Evolutionary conservation across 768 basidiomycete genomes (phyloP), one percentile per base, ranked within the genome.

Genomic region (Lactarius psammicola): DNA sequence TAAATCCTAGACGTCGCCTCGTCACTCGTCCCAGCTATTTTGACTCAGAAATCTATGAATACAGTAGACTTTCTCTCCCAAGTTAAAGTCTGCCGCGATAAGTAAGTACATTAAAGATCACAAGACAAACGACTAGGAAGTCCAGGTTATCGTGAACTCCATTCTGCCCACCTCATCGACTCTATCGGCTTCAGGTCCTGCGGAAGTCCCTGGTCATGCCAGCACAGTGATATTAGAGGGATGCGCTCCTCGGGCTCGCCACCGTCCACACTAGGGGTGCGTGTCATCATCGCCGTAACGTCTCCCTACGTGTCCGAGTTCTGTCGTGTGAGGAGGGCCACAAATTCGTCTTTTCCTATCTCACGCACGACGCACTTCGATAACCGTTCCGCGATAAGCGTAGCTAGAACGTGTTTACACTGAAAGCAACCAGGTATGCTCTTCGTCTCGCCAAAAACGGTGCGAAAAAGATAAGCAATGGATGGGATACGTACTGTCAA

Each of bases 391-490:
- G 88, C 88, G 15, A 94, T 76, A 13, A 80, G 76, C 17, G 83
- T 80, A 2, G 92, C 92, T 30, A 94, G 78, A 3, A 91, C 74
- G 74, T 94, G 92, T 73, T 94, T 93, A 72, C 92, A 94, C 92
- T 93, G 68, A 15, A 49, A 56, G 20, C 69, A 31, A 49, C 23
- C 30, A 18, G 36, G 33, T 53, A 42, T n/a, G 17, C 7, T 11
- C 1, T n/a, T 30, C n/a, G 31, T 46, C 30, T 30, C 23, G 40
- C 49, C 38, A 58, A 62, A 20, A 51, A 28, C 1, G 40, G 23
- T 26, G 11, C 5, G 49, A 17, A 55, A 36, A 55, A n/a, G 10
- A 20, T 5, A n/a, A 17, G 8, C 4, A n/a, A 18, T 8, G 20
- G 34, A 33, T 28, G 31, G n/a, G 2, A 23, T 20, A 59, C 77